A percentile compares a stretch with the other conserved stretches of the same genome.
Conservation (phyloP, 2,329 filamentous ascomycete genomes). For the Nemania serpens region DNA sequence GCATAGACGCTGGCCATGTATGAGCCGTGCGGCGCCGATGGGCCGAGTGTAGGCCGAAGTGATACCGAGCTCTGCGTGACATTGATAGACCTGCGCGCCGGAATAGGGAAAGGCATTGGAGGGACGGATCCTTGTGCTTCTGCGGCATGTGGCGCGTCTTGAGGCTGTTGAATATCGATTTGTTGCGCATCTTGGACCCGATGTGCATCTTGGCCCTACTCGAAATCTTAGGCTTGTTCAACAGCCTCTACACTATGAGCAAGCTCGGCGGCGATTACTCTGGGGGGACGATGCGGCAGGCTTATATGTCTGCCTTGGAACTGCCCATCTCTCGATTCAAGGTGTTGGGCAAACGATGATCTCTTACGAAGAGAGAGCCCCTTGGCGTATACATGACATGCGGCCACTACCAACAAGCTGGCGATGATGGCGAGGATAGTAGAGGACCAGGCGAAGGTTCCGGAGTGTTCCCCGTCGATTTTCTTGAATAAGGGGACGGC, state of each 20-base stretch:
- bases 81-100: neutral
- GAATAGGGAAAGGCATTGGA: neutral
- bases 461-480: slow-evolving; percentile 49
- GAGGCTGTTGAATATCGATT: neutral
- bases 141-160: neutral
- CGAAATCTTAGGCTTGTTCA: neutral
- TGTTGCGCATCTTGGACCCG: neutral
- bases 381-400: slow-evolving; percentile 63
- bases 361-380: slow-evolving; percentile 56
- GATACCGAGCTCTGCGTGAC: neutral
- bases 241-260: neutral
- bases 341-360: slow-evolving; percentile 62
- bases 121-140: neutral
- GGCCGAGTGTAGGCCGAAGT: slow-evolving; percentile 20
- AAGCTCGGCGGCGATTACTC: slow-evolving; percentile 16
- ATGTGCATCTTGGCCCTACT: neutral
- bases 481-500: slow-evolving; percentile 61
- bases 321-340: slow-evolving; percentile 49
- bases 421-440: slow-evolving; percentile 59
- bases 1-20: slow-evolving; percentile 37
- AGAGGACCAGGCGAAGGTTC: slow-evolving; percentile 58
- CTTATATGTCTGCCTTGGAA: slow-evolving; percentile 28
- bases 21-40: slow-evolving; percentile 33
- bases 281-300: slow-evolving; percentile 24
- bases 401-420: slow-evolving; percentile 55